phyloP scores from a whole-genome alignment of 1,284 basidiomycete genomes.

The Singerocomus inundabilis region DNA sequence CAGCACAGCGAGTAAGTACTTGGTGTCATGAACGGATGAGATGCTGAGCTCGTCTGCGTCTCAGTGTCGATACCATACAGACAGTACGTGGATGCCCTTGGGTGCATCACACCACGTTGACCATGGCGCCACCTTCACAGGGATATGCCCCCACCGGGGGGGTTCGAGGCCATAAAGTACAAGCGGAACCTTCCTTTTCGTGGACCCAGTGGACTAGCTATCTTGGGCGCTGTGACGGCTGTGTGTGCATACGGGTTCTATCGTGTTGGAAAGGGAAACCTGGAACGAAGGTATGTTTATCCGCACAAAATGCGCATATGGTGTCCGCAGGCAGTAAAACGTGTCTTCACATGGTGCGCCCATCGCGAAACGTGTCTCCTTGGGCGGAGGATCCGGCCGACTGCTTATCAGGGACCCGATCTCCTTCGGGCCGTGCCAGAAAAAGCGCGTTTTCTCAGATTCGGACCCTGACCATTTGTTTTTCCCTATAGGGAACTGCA shows the following conservation, averaged over 20 bases:
- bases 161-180: slow-evolving; percentile 93
- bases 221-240: slow-evolving; percentile 82
- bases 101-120: slow-evolving; percentile 14
- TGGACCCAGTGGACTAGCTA: slow-evolving; percentile 85
- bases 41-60: not conserved
- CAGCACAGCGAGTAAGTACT: slow-evolving; percentile 21
- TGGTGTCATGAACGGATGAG: not conserved
- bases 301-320: slow-evolving; percentile 25
- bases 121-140: slow-evolving; percentile 43
- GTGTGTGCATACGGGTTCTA: slow-evolving; percentile 94
- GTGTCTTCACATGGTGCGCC: slow-evolving; percentile 44
- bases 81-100: slow-evolving; percentile 50
- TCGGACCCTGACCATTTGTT: slow-evolving; percentile 30
- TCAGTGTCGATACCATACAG: slow-evolving; percentile 65
- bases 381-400: slow-evolving; percentile 63
- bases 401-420: slow-evolving; percentile 42
- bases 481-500: slow-evolving; percentile 75
- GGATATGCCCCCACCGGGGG: slow-evolving; percentile 94
- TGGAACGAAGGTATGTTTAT: slow-evolving; percentile 84
- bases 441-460: slow-evolving; percentile 42
- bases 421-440: slow-evolving; percentile 39
- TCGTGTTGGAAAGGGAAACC: slow-evolving; percentile 84
- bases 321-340: slow-evolving; percentile 64
- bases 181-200: slow-evolving; percentile 94
- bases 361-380: slow-evolving; percentile 32